Evolutionary conservation across 306 rosid genomes (phyloP), one percentile per base, ranked within the genome.

Genomic region (Myrica gale): DNA sequence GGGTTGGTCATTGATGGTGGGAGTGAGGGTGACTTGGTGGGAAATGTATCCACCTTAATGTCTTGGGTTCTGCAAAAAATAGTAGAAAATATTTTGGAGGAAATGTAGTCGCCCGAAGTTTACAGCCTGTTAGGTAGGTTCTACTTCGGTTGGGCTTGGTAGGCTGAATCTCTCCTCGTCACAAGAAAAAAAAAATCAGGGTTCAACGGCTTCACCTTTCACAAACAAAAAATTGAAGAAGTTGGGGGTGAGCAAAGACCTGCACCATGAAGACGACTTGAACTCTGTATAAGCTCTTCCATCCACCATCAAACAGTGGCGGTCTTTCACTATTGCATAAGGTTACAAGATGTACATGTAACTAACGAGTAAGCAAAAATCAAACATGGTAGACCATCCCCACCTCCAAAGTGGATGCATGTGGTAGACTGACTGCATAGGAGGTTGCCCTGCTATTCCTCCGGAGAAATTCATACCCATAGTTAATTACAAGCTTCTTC

Each of bases 311-410:
- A 21, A 50, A 70, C 70, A 37, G 47, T 48, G 44, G 32, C 44
- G 63, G 81, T 53, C n/a, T 78, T 55, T 65, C 5, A 70, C 79
- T 58, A 65, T 72, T 75, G 75, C 78, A 72, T 77, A 79, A 72
- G 37, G 10, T 61, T 72, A 80, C 60, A 80, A 44, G 65, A 84
- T 87, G 82, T 88, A 84, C 90, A 87, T 84, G 46, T 47, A 67
- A 44, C 10, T n/a, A 17, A 11, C 65, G 57, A 73, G 20, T 43
- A 72, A 53, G 58, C 73, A 75, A 76, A 82, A 87, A 32, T 79
- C 78, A 95, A 80, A 95, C 85, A 68, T 75, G 81, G 85, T 90
- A 95, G 78, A 89, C 73, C 98, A 95, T 95, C 72, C 97, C 98
- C 72, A 95, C 97, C 87, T 95, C 98, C 23, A 95, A 75, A 10